phyloP scores from a whole-genome alignment of 805 yeast species.

The Pichia californica region DNA sequence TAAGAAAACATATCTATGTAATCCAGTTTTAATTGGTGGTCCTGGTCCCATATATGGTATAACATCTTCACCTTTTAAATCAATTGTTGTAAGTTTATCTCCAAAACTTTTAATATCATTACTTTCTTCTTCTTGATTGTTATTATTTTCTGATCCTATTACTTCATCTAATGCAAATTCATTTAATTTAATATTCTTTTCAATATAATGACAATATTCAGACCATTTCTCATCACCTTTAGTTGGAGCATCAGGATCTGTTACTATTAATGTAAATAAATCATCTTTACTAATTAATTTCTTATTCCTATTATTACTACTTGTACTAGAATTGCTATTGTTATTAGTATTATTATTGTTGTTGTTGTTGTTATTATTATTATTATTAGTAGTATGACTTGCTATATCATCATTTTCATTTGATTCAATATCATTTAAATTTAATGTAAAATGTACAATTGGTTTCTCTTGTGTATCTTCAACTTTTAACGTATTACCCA shows the following conservation, averaged over 20 bases:
- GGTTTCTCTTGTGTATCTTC: conserved; percentile 67
- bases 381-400: too few relatives aligned
- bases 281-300: conserved; percentile 37
- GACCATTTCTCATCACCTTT: conserved; percentile 80
- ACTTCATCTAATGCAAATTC: conserved; percentile 31
- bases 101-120: conserved; percentile 1
- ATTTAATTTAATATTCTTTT: conserved; percentile 45
- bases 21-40: conserved; percentile 83
- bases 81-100: conserved; percentile 30
- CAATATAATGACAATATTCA: conserved; percentile 74
- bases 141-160: too few relatives aligned
- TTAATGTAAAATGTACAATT: conserved; percentile 54
- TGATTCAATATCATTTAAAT: conserved; percentile 23
- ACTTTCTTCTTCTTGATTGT: background rate
- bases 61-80: conserved; percentile 36
- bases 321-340: too few relatives aligned
- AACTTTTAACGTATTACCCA: conserved; percentile 69
- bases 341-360: too few relatives aligned
- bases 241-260: conserved; percentile 95
- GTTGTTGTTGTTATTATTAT: too few relatives aligned
- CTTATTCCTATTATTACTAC: too few relatives aligned
- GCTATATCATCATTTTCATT: background rate
- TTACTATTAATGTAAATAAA: conserved; percentile 66
- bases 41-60: conserved; percentile 73
- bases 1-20: conserved; percentile 79